phyloP scores from a whole-genome alignment of 2,329 filamentous ascomycete species.

The Fusarium circinatum region DNA sequence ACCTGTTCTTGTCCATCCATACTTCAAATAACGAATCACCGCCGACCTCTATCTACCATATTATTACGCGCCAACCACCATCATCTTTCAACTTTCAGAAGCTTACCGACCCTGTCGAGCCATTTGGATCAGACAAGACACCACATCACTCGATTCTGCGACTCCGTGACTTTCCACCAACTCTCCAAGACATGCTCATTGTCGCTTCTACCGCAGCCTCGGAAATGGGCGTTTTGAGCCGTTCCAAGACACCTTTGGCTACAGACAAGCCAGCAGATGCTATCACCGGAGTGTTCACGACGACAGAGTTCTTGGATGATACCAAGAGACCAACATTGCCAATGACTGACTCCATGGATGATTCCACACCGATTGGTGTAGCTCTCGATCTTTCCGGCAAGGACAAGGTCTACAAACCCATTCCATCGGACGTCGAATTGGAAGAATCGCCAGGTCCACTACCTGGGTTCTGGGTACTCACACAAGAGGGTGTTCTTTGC shows the following conservation, averaged over 20 bases:
- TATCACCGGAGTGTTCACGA: conserved; percentile 76
- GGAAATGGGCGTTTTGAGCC: conserved; percentile 82
- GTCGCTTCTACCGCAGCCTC: conserved; percentile 82
- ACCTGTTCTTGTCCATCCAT: conserved; percentile 84
- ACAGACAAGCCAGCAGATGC: conserved; percentile 67
- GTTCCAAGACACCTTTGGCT: conserved; percentile 75
- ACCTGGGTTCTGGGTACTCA: conserved; percentile 85
- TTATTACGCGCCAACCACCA: conserved; percentile 74
- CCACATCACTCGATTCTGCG: conserved; percentile 83
- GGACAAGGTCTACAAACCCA: conserved; percentile 81
- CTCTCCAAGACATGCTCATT: conserved; percentile 83
- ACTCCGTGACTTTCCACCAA: conserved; percentile 81
- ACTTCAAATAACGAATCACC: conserved; percentile 69
- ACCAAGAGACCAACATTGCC: conserved; percentile 80
- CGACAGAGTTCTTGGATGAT: conserved; percentile 78
- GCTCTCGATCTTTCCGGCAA: conserved; percentile 85
- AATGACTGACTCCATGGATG: conserved; percentile 66
- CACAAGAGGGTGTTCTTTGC: conserved; percentile 85
- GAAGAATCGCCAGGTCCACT: conserved; percentile 82
- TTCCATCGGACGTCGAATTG: conserved; percentile 79
- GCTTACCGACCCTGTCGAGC: conserved; percentile 77
- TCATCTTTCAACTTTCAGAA: conserved; percentile 77
- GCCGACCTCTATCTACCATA: conserved; percentile 77
- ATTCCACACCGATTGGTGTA: conserved; percentile 83
- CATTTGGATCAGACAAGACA: conserved; percentile 72